Conservation (phyloP, 345 rosid genomes). For the Sisymbrium altissimum region DNA sequence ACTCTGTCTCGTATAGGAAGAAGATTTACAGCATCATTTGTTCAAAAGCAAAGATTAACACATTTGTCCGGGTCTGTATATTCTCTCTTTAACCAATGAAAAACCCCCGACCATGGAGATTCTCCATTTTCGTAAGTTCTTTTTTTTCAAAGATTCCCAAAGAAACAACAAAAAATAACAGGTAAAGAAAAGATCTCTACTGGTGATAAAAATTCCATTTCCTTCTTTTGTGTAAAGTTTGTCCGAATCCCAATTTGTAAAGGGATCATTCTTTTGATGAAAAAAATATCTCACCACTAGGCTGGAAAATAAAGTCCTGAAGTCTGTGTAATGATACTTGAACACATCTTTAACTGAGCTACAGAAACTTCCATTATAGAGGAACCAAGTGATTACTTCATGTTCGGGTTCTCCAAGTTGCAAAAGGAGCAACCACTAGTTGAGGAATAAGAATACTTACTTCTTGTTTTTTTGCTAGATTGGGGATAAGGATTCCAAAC, state of each 20-base stretch:
- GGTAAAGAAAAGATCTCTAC: neutral
- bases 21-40: neutral
- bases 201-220: slow-evolving; percentile 22
- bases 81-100: slow-evolving; percentile 20
- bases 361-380: slow-evolving; percentile 29
- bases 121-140: slow-evolving; percentile 7
- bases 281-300: slow-evolving; percentile 30
- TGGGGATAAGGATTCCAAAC: slow-evolving; percentile 45
- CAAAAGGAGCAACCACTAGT: slow-evolving; percentile 41
- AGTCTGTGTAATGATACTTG: neutral
- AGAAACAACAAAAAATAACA: slow-evolving; percentile 12
- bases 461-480: slow-evolving; percentile 28
- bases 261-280: slow-evolving; percentile 25
- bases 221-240: slow-evolving; percentile 30
- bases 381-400: slow-evolving; percentile 21
- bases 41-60: neutral
- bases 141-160: slow-evolving; percentile 16
- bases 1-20: neutral
- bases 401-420: slow-evolving; percentile 43
- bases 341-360: neutral
- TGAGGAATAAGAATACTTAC: slow-evolving; percentile 39
- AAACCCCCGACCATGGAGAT: slow-evolving; percentile 22
- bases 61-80: slow-evolving; percentile 1
- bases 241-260: slow-evolving; percentile 20
- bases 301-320: neutral